These are phyloP conservation scores for Puccinia triticina DNA, from an alignment of 1,284 basidiomycete genomes.

Conservation along the genomic window DNA sequence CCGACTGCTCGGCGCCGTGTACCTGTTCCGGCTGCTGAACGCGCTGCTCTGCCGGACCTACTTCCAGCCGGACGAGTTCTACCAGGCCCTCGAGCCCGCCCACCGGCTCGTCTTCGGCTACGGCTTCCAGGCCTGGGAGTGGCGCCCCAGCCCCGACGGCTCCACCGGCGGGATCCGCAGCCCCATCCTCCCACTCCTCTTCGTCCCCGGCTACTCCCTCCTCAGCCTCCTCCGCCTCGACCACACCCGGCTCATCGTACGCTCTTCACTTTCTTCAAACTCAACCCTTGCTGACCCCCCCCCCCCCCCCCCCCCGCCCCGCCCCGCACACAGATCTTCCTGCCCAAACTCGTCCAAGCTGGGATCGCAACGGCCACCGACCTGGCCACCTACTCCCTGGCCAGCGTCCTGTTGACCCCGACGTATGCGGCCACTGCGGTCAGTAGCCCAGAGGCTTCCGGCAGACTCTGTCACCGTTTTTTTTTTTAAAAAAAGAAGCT, in stretches of 20 bases:
- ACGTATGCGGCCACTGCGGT: conserved; percentile 70
- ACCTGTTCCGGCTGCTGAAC: conserved; percentile 61
- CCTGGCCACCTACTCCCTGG: conserved; percentile 71
- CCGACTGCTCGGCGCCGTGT: conserved; percentile 55
- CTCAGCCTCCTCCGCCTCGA: conserved; percentile 69
- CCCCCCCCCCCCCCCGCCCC: conserved; percentile 50
- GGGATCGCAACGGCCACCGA: conserved; percentile 79
- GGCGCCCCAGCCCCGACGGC: conserved; percentile 73
- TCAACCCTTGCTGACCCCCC: too few species aligned
- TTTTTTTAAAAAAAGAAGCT: too few species aligned
- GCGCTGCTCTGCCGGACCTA: conserved; percentile 77
- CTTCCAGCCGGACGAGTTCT: conserved; percentile 98
- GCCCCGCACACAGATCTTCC: conserved; percentile 59
- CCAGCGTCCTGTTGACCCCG: conserved; percentile 68
- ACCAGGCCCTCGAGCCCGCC: conserved; percentile 90
- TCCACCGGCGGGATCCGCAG: conserved; percentile 61
- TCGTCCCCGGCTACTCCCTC: conserved; percentile 75
- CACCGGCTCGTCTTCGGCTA: conserved; percentile 86
- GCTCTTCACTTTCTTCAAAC: conserved; percentile 55
- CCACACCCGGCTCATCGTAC: conserved; percentile 65
- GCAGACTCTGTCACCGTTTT: too few species aligned
- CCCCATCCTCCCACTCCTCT: conserved; percentile 64
- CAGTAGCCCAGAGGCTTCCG: conserved; percentile 51
- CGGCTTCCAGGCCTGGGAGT: conserved; percentile 95
- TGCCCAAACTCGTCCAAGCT: conserved; percentile 79